Evolutionary conservation across 23 red algal genomes (phyloP), one percentile per base, ranked within the genome.

Genomic region (Rhodosorus marinus): DNA sequence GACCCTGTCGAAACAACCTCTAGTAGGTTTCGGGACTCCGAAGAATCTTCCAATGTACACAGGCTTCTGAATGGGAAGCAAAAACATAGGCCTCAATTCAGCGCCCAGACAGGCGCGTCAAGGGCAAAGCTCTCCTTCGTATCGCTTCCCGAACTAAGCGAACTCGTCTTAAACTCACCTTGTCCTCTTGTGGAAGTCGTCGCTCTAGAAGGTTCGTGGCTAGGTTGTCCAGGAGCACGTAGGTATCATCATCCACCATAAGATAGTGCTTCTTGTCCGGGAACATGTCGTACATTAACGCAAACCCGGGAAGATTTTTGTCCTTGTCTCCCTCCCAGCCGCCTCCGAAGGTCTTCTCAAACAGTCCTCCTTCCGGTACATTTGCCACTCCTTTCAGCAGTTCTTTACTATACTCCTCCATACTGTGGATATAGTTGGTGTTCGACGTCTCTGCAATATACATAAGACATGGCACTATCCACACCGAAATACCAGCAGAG

Each of bases 241-340:
- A 92, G 9, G 82, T 92, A 47, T 92, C 82, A 62, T 92, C 82
- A 26, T 92, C 82, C 27, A 78, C 33, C 66, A 92, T 55, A 15
- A 92, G 24, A 52, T 80, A 92, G 51, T 60, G 74, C 32, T 70
- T 64, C 24, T 71, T 77, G 6, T 55, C 40, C 46, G 70, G 70
- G 53, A 80, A 92, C 33, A 51, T 26, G 21, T 47, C 50, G 27
- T 52, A 52, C 64, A 92, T 33, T 24, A 78, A 41, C 54, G 74
- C 59, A 28, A 92, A 70, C 0, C 64, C 66, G 14, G 82, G 82
- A 49, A 92, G 45, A 36, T 92, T 92, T 60, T 92, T 92, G 30
- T 92, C 82, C 69, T 80, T 78, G 52, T 92, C 82, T 6, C 67
- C 67, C 49, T 26, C 33, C 73, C 64, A 79, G 26, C 62, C 62